phyloP scores from a whole-genome alignment of 2,329 filamentous ascomycete genomes.

The Penicillium olsonii region DNA sequence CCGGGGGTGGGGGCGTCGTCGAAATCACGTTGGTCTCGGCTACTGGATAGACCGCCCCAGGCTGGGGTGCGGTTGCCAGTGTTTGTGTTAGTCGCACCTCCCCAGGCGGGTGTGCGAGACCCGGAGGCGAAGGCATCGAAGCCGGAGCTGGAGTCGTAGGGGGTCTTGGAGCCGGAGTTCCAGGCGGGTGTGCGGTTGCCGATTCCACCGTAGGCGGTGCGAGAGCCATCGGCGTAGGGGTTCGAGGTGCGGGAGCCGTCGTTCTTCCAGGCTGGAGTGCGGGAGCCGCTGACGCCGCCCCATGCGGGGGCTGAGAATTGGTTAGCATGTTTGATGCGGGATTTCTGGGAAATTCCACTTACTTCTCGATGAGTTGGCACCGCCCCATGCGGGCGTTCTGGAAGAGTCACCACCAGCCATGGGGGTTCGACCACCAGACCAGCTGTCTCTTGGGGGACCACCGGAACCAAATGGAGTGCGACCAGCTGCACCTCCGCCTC shows the following conservation, averaged over 20 bases:
- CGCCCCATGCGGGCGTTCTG: conserved; percentile 75
- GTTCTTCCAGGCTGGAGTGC: conserved; percentile 58
- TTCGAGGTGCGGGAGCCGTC: conserved; percentile 55
- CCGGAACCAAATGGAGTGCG: conserved; percentile 52
- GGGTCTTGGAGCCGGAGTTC: conserved; percentile 77
- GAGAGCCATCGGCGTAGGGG: conserved; percentile 69
- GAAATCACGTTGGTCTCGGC: conserved; percentile 46
- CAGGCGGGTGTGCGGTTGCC: conserved; percentile 73
- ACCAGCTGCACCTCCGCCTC: conserved; percentile 29
- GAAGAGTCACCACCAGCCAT: conserved; percentile 62
- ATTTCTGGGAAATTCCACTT: conserved; percentile 42
- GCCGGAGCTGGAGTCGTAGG: conserved; percentile 64
- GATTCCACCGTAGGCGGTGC: conserved; percentile 70
- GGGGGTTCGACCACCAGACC: conserved; percentile 70
- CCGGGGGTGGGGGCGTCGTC: conserved; percentile 75
- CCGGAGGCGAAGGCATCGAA: conserved; percentile 67
- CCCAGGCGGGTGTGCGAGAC: conserved; percentile 76
- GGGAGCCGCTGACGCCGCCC: conserved; percentile 46
- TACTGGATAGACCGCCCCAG: conserved; percentile 32
- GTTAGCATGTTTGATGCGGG: conserved; percentile 21
- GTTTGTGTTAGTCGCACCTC: conserved; percentile 60
- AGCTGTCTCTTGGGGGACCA: conserved; percentile 51
- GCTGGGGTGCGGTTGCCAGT: conserved; percentile 48
- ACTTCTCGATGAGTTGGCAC: conserved; percentile 59
- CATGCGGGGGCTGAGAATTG: conserved; percentile 42